A percentile compares a stretch with the other conserved stretches of the same genome.
Evolutionary conservation across 371 early-diverging fungal species (phyloP).

Genomic region (Fennellomyces sp.): DNA sequence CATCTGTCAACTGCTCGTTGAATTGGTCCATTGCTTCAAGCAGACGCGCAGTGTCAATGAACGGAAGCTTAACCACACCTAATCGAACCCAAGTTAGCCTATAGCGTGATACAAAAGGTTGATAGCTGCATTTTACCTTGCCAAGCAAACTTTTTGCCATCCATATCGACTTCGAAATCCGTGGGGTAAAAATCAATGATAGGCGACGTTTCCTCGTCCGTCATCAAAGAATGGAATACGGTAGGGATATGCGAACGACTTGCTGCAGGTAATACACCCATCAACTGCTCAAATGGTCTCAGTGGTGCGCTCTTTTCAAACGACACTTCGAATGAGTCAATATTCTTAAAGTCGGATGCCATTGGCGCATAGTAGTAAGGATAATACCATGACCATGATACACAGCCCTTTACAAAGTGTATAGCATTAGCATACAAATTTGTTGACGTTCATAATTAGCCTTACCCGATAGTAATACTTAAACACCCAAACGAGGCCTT

Average conservation of each 20-base stretch:
- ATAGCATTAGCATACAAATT: background rate
- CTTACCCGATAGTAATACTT: conserved; percentile 92
- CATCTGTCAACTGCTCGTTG: conserved; percentile 72
- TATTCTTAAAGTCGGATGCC: conserved; percentile 87
- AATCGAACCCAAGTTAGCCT: too few relatives aligned
- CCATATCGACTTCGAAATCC: conserved; percentile 92
- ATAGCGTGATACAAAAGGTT: too few relatives aligned
- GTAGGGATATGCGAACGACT: conserved; percentile 83
- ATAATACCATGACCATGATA: conserved; percentile 99
- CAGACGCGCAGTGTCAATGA: conserved; percentile 86
- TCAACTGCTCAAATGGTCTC: conserved; percentile 96
- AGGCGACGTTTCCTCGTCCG: conserved; percentile 71
- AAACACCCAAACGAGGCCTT: conserved; percentile 98
- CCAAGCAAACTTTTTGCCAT: conserved; percentile 98
- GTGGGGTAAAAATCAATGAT: conserved; percentile 95
- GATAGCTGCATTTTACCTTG: conserved; percentile 76
- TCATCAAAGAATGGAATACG: conserved; percentile 85
- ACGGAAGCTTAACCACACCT: conserved; percentile 93
- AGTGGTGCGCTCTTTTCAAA: conserved; percentile 90
- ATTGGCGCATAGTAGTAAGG: conserved; percentile 99
- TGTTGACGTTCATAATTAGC: background rate
- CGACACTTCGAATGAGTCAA: conserved; percentile 69
- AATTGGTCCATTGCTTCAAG: conserved; percentile 76
- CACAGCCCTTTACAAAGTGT: conserved; percentile 69
- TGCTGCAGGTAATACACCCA: conserved; percentile 97